Base-by-base conservation (phyloP, 1,284 basidiomycete species). In the Apiotrichum veenhuisii region DNA sequence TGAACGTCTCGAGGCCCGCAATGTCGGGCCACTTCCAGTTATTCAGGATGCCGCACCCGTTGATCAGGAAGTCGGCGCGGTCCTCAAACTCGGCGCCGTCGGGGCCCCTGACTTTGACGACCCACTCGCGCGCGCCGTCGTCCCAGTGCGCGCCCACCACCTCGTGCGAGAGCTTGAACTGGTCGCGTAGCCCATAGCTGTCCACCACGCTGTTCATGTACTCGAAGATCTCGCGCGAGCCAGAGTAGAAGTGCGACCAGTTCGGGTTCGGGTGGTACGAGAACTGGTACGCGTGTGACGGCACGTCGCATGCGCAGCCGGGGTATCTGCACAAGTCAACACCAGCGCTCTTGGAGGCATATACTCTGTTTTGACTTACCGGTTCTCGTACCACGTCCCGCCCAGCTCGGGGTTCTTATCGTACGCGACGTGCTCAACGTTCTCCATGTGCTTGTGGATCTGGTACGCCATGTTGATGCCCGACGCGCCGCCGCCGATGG, bases 1-100 rank as follows among this genome's bases (percentile, higher is more conserved):
- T 68, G 59, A 66, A 71, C 10, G 42, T 50, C 49, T 67, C 57
- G 15, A 65, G 47, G 0, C 64, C 63, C 40, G 57, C 54, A 47
- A 66, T 65, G 36, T 60, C 55, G 18, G 62, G 64, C 70, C 69
- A 72, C 55, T 66, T 66, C 69, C 69, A 71, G 3, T 54, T 58
- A 58, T 51, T 54, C 5, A 61, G 51, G n/a, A 64, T 45, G 9
- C 71, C 72, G 14, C 54, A 52, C 12, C 63, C 69, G 63, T 73
- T 73, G 55, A 69, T 58, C 43, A 74, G 57, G 40, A 74, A 59
- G 51, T 74, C 68, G 33, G 58, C 61, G 2, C 38, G 40, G 54
- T 73, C 71, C 30, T 55, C 56, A 17, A 59, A 34, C 41, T 55
- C 34, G 11, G 54, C 62, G 4, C 49, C 40, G 18, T 56, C 56